phyloP scores from a whole-genome alignment of 192 early-diverging fungal species.

The Glomus cerebriforme region DNA sequence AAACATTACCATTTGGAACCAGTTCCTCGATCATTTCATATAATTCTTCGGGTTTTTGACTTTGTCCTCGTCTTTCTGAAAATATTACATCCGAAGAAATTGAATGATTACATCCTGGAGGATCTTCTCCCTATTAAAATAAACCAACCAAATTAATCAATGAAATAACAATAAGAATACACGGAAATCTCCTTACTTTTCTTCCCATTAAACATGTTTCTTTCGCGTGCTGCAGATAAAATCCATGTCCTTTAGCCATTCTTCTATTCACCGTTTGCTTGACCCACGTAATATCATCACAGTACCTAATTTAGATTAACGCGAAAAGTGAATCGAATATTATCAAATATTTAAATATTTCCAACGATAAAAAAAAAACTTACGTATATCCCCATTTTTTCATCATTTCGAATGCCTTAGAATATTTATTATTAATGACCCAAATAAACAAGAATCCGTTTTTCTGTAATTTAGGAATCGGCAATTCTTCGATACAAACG shows the following conservation, averaged over 20 bases:
- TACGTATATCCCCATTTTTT: conserved; percentile 92
- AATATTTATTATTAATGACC: conserved; percentile 99
- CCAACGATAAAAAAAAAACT: conserved; percentile 21
- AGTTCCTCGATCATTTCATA: conserved; percentile 95
- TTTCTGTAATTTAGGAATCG: conserved; percentile 80
- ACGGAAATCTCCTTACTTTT: conserved; percentile 57
- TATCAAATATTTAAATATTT: neutral
- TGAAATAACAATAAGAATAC: neutral
- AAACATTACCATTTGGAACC: conserved; percentile 73
- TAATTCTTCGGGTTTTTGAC: conserved; percentile 94
- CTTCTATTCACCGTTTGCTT: conserved; percentile 95
- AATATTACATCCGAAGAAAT: conserved; percentile 90
- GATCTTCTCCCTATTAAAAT: conserved; percentile 63
- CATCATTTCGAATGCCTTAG: conserved; percentile 92
- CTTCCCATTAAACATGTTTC: conserved; percentile 96
- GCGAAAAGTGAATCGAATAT: neutral
- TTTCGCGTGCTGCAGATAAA: conserved; percentile 97
- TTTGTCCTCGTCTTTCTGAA: conserved; percentile 90
- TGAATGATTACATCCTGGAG: conserved; percentile 67
- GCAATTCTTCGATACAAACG: conserved; percentile 88
- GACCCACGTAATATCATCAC: conserved; percentile 97
- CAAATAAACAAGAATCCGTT: conserved; percentile 96
- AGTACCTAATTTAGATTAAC: conserved; percentile 54
- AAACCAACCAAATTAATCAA: neutral
- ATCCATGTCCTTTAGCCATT: conserved; percentile 97